A percentile compares a stretch with the other conserved stretches of the same genome.
phyloP scores from a whole-genome alignment of 2,329 filamentous ascomycete species.

The Pleoardoris graminearum region DNA sequence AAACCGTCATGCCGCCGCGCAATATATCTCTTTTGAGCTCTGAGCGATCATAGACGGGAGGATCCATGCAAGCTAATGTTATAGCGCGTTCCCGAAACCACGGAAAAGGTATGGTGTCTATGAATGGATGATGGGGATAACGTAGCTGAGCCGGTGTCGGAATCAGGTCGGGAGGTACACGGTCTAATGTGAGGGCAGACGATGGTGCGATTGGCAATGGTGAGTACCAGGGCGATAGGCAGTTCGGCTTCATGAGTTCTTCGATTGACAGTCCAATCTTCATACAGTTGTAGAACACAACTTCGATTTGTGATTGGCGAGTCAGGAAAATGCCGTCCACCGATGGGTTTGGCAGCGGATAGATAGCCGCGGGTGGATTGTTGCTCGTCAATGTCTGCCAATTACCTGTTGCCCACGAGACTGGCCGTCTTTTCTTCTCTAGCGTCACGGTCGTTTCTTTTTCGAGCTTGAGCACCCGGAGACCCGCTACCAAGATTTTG shows the following conservation, averaged over 20 bases:
- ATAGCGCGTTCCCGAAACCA: conserved; percentile 20
- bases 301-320: conserved; percentile 11
- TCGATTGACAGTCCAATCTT: conserved; percentile 15
- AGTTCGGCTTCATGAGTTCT: conserved; percentile 10
- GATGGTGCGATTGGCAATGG: neutral
- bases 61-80: conserved; percentile 5
- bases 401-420: conserved; percentile 5
- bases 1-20: conserved; percentile 15
- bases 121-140: conserved; percentile 17
- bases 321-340: conserved; percentile 13
- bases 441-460: conserved; percentile 6
- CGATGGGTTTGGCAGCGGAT: conserved; percentile 8
- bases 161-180: conserved; percentile 16
- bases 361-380: neutral
- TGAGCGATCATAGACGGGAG: conserved; percentile 9
- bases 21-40: conserved; percentile 20
- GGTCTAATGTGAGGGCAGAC: neutral
- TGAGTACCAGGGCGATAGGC: conserved; percentile 14
- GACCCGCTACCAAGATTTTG: conserved; percentile 14
- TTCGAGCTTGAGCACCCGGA: conserved; percentile 10
- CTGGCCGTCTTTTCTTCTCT: conserved; percentile 4
- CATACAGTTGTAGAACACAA: conserved; percentile 12
- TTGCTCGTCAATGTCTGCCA: neutral
- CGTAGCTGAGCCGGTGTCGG: conserved; percentile 17
- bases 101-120: conserved; percentile 18